Base-by-base conservation (phyloP, 1,139 yeast genomes). In the Saccharomyces pastorianus region DNA sequence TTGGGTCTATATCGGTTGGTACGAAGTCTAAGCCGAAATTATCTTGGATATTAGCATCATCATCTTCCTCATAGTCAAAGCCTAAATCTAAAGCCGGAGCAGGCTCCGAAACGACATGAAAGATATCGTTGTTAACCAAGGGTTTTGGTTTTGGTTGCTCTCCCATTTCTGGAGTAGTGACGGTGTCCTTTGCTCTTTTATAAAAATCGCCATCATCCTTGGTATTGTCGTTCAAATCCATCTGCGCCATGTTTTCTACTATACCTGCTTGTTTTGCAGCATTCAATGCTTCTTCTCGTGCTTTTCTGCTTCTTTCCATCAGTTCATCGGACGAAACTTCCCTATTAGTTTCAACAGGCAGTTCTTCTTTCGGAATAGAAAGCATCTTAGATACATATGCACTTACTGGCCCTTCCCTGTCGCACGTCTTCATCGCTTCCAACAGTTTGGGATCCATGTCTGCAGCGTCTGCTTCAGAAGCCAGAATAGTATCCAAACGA, bases 381-480 rank as follows among this genome's bases (percentile, higher is more conserved):
- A 93, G 71, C 73, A 93, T 86, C 64, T 95, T 95, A 0, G 98
- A 89, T 1, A 93, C 89, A 68, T 86, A 95, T 0, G 96, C 96
- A 55, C 88, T 76, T 0, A 85, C 78, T 5, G 85, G 83, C 0
- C 86, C 85, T 1, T 73, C 71, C 49, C 77, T 69, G 51, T 84
- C 85, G 73, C 99, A 93, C 0, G 70, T 63, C 32, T 75, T 68
- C 81, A 93, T 84, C 1, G 89, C 80, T 2, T 73, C 62, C 49
- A 76, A 75, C 46, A 88, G 73, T 0, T 60, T 65, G 0, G 75
- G 65, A 57, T 84, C 84, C 1, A 88, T 71, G n/a, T 74, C 59
- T 9, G 75, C 77, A 8, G 75, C 73, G 32, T 80, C 77, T 0
- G 85, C 84, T 0, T 84, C 76, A 13, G 80, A 72, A 4, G 81